phyloP scores from a whole-genome alignment of 176 grass and related monocot species.

The Aechmea fasciata region DNA sequence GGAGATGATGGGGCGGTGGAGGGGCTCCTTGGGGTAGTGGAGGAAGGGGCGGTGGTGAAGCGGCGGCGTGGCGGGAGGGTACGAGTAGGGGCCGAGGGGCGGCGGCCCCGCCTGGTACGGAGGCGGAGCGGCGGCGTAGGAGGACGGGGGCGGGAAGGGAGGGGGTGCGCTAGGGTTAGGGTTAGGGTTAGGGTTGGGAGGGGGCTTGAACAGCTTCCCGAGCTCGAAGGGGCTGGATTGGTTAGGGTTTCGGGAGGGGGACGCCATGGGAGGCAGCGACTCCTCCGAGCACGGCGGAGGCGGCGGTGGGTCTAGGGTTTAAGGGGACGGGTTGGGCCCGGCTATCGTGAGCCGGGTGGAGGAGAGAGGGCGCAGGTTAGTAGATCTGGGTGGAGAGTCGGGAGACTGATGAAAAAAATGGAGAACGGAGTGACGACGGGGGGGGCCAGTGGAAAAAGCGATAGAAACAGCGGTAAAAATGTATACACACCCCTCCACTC shows the following conservation, averaged over 20 bases:
- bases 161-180: conserved; percentile 35
- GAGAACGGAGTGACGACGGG: conserved; percentile 13
- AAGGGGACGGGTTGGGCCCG: neutral
- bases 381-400: conserved; percentile 4
- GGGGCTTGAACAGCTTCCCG: conserved; percentile 38
- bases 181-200: conserved; percentile 9
- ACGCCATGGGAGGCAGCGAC: conserved; percentile 38
- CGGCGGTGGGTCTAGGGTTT: neutral
- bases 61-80: conserved; percentile 45
- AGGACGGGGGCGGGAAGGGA: conserved; percentile 10
- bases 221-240: conserved; percentile 33
- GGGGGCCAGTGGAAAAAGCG: conserved; percentile 5
- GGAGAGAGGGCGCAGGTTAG: neutral
- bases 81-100: conserved; percentile 48
- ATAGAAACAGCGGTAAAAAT: conserved; percentile 3
- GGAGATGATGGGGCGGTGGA: conserved; percentile 27
- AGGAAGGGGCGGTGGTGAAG: conserved; percentile 46
- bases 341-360: conserved; percentile 14
- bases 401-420: conserved; percentile 9
- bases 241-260: conserved; percentile 52
- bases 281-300: neutral
- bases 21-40: conserved; percentile 34
- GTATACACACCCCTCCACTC: neutral
- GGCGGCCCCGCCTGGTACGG: conserved; percentile 10
- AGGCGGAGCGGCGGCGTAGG: conserved; percentile 23